phyloP scores from a whole-genome alignment of 192 early-diverging fungal species.

The Chytriomyces sp. region DNA sequence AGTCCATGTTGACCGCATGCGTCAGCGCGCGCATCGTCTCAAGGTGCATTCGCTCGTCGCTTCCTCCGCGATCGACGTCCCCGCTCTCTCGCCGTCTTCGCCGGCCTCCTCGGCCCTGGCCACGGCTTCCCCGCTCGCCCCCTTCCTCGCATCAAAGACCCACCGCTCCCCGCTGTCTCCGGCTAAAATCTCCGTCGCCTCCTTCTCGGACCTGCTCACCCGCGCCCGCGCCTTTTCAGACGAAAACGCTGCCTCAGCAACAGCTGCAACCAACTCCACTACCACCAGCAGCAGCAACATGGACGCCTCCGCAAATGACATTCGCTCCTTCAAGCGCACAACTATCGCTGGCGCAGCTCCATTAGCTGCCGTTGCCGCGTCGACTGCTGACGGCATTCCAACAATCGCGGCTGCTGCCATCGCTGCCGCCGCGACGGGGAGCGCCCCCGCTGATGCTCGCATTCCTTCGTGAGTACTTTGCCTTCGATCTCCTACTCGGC shows the following conservation, averaged over 20 bases:
- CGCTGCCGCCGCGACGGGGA: not conserved
- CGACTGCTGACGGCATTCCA: not conserved
- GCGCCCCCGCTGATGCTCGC: too few relatives aligned
- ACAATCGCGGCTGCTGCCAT: not conserved
- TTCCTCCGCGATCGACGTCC: not conserved
- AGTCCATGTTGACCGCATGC: not conserved
- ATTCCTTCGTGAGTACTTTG: too few relatives aligned
- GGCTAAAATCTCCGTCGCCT: not conserved
- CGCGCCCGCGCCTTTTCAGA: not conserved
- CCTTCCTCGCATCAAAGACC: not conserved
- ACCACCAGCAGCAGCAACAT: too few relatives aligned
- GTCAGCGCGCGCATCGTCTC: not conserved
- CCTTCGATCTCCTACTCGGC: too few relatives aligned
- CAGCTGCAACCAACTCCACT: not conserved
- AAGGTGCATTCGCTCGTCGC: not conserved
- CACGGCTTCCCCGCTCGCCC: not conserved
- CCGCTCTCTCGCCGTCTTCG: not conserved
- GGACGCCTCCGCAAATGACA: not conserved
- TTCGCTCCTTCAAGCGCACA: constrained; percentile 8
- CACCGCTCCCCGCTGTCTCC: not conserved
- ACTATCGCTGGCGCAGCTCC: not conserved
- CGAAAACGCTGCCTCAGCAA: not conserved
- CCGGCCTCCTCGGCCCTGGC: not conserved
- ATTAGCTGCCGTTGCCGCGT: not conserved
- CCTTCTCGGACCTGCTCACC: not conserved